Evolutionary conservation across 2,329 filamentous ascomycete species (phyloP).

Genomic region (Cryphonectria japonica): DNA sequence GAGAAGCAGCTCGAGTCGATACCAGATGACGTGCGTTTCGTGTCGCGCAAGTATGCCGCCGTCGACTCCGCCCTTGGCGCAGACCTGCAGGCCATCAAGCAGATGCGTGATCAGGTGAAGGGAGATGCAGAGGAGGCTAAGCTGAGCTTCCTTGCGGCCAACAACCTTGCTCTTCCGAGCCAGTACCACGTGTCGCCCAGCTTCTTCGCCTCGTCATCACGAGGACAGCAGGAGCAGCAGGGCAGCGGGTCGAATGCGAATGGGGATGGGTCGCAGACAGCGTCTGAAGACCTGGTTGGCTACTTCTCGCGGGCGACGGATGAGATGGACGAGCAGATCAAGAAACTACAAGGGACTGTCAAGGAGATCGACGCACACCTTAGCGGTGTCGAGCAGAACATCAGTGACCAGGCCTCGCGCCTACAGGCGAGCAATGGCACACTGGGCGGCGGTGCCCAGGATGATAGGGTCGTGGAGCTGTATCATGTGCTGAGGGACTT

Average conservation of each 20-base stretch:
- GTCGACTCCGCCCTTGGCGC: slow-evolving; percentile 45
- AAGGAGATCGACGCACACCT: slow-evolving; percentile 69
- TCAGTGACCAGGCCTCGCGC: slow-evolving; percentile 63
- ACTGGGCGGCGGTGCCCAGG: slow-evolving; percentile 42
- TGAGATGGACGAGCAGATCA: slow-evolving; percentile 62
- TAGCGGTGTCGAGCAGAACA: slow-evolving; percentile 62
- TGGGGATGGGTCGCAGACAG: slow-evolving; percentile 42
- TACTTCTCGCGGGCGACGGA: slow-evolving; percentile 67
- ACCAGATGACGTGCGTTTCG: slow-evolving; percentile 49
- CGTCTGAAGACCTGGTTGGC: slow-evolving; percentile 62
- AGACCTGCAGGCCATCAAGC: slow-evolving; percentile 48
- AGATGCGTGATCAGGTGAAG: slow-evolving; percentile 46
- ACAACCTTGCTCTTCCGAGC: slow-evolving; percentile 51
- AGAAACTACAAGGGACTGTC: slow-evolving; percentile 61
- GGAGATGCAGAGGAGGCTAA: slow-evolving; percentile 47
- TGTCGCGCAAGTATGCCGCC: slow-evolving; percentile 49
- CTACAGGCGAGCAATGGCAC: slow-evolving; percentile 46
- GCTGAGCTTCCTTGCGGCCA: slow-evolving; percentile 50
- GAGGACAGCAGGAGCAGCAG: slow-evolving; percentile 35
- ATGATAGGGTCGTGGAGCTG: slow-evolving; percentile 55
- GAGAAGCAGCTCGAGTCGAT: slow-evolving; percentile 44
- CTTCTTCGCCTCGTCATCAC: slow-evolving; percentile 38
- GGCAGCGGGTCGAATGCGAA: slow-evolving; percentile 49
- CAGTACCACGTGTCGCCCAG: slow-evolving; percentile 52
- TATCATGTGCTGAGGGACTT: slow-evolving; percentile 66